phyloP scores from a whole-genome alignment of 1,139 yeast genomes.

The Torulaspora pretoriensis region DNA sequence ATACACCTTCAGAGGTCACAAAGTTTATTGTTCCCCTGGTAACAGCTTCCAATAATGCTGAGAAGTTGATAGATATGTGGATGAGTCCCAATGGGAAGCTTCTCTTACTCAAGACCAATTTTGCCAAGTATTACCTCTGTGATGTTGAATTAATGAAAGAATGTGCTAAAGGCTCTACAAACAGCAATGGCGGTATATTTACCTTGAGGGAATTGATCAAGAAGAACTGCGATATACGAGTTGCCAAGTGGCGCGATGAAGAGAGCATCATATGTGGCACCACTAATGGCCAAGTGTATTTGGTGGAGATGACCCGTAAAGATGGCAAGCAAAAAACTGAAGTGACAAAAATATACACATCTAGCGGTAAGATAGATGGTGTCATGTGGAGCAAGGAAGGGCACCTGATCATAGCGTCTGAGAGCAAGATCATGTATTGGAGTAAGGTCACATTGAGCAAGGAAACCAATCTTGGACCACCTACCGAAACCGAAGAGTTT shows the following conservation, averaged over 20 bases:
- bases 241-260: slow-evolving; percentile 23
- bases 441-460: slow-evolving; percentile 20
- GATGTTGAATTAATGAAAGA: slow-evolving; percentile 14
- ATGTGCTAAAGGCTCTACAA: slow-evolving; percentile 3
- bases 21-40: slow-evolving; percentile 23
- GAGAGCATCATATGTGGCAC: slow-evolving; percentile 28
- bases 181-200: slow-evolving; percentile 12
- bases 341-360: slow-evolving; percentile 15
- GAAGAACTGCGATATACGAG: slow-evolving; percentile 27
- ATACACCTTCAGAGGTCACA: slow-evolving; percentile 29
- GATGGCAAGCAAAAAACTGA: slow-evolving; percentile 13
- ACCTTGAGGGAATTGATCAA: slow-evolving; percentile 24
- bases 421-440: slow-evolving; percentile 44
- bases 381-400: slow-evolving; percentile 17
- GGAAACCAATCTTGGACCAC: slow-evolving; percentile 23
- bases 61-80: slow-evolving; percentile 28
- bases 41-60: slow-evolving; percentile 17
- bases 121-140: slow-evolving; percentile 30
- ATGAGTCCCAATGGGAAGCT: slow-evolving; percentile 22
- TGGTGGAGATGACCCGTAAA: slow-evolving; percentile 15
- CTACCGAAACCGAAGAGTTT: slow-evolving; percentile 38
- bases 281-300: slow-evolving; percentile 25
- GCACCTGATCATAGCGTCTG: slow-evolving; percentile 34
- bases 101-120: slow-evolving; percentile 31
- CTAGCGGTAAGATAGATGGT: slow-evolving; percentile 26